Percentiles rank a stretch among this genome's conserved stretches.
phyloP scores from a whole-genome alignment of 306 rosid genomes.

The Crotalaria pallida region DNA sequence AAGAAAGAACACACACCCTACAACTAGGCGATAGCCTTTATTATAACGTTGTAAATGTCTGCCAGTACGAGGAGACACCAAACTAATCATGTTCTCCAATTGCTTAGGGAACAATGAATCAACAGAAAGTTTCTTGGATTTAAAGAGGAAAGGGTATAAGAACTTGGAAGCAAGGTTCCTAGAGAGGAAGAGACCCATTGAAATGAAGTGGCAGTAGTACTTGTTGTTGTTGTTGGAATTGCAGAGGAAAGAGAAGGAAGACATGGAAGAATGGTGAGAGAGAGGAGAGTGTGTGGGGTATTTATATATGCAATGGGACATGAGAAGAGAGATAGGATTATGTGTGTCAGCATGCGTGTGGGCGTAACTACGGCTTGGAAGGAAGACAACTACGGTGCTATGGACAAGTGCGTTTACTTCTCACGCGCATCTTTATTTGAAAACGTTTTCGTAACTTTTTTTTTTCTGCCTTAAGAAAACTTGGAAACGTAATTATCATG shows the following conservation, averaged over 20 bases:
- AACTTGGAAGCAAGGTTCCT: constrained; percentile 32
- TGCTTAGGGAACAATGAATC: constrained; percentile 38
- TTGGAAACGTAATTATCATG: too few species aligned
- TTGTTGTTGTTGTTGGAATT: not conserved
- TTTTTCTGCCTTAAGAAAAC: not conserved
- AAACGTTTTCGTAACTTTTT: constrained; percentile 1
- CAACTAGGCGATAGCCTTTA: constrained; percentile 71
- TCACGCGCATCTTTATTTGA: constrained; percentile 20
- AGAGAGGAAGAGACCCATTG: constrained; percentile 69
- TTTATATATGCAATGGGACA: too few species aligned
- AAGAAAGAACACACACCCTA: constrained; percentile 49
- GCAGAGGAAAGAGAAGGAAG: too few species aligned
- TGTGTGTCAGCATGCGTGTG: constrained; percentile 23
- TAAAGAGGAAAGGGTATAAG: constrained; percentile 30
- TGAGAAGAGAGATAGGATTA: too few species aligned
- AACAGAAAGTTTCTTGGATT: constrained; percentile 24
- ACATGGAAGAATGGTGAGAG: not conserved
- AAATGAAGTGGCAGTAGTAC: too few species aligned
- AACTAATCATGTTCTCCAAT: constrained; percentile 37
- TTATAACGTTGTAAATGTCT: constrained; percentile 78
- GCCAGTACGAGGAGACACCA: constrained; percentile 63
- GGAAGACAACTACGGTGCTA: not conserved
- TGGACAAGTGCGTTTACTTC: constrained; percentile 15
- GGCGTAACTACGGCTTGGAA: not conserved
- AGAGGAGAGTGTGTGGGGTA: not conserved